Evolutionary conservation across 306 rosid genomes (phyloP).

Genomic region (Cucumis melo): DNA sequence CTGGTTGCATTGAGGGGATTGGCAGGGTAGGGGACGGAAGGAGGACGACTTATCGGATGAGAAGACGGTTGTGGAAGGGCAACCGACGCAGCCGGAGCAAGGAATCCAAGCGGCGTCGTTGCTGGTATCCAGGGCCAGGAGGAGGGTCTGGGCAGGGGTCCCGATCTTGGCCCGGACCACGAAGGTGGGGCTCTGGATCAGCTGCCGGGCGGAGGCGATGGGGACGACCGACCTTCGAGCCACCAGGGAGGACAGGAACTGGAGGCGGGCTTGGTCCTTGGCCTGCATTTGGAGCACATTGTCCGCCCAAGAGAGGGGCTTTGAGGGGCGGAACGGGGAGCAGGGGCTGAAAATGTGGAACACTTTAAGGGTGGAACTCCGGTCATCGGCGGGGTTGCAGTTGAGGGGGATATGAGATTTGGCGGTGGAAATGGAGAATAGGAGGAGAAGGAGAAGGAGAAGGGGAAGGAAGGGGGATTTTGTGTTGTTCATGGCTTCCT

Average conservation of each 20-base stretch:
- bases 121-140: constrained; percentile 76
- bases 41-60: constrained; percentile 37
- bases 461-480: neutral
- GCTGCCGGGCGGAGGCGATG: constrained; percentile 71
- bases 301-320: constrained; percentile 62
- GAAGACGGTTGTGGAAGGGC: constrained; percentile 32
- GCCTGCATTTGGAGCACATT: constrained; percentile 39
- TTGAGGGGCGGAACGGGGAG: constrained; percentile 55
- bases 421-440: neutral
- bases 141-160: constrained; percentile 66
- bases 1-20: constrained; percentile 67
- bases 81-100: constrained; percentile 65
- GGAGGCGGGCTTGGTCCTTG: constrained; percentile 52
- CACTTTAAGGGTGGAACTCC: constrained; percentile 49
- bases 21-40: constrained; percentile 32
- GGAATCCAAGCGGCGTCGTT: constrained; percentile 89
- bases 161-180: constrained; percentile 62
- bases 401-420: constrained; percentile 1
- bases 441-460: neutral
- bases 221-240: constrained; percentile 51
- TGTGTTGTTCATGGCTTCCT: neutral
- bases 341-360: constrained; percentile 59
- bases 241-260: constrained; percentile 33
- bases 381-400: constrained; percentile 25
- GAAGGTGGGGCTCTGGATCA: constrained; percentile 66